Base-by-base conservation (phyloP, 495 filamentous ascomycete species). In the Mytilinidion resinicola region DNA sequence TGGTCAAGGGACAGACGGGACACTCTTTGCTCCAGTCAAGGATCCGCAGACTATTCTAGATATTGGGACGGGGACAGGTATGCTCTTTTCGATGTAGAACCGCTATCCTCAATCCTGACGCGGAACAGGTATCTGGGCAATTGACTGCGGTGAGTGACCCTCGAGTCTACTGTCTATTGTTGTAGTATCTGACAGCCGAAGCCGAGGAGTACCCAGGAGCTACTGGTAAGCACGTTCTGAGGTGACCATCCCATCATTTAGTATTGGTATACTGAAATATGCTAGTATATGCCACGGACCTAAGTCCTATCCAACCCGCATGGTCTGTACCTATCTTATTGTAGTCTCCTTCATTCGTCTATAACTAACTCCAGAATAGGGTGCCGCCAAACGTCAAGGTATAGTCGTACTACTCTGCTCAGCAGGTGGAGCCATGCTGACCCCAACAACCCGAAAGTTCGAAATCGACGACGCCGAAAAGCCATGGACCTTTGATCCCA, bases 401-500 rank as follows among this genome's bases (percentile, higher is more conserved):
- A 49, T 4, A 20, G 1, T 20, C 11, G 5, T 20, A 49, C 11
- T 17, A 12, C 11, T 19, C 5, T 5, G 17, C 17, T 49, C 12
- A 2, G 15, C 2, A 3, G n/a, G 21, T 19, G 4, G 46, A 10
- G 12, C 20, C 10, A 49, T 20, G 46, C 11, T 49, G 11, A 49
- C 17, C 46, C 4, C 21, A 3, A 4, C 20, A 12, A 19, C 17
- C 25, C 25, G 6, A 30, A 30, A 49, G 35, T 60, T 60, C 19
- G 38, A 60, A 54, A 53, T 60, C 34, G 57, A 60, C 41, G 57
- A 60, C 33, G 51, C 51, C 0, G 57, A 60, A 51, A 49, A 60
- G 41, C 12, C 25, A 9, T 60, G 57, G 57, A 60, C 57, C 3
- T 60, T 47, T 21, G 17, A n/a, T 7, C 36, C 42, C 17, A 39